Percentiles rank a stretch among this genome's conserved stretches.
Evolutionary conservation across 2,329 filamentous ascomycete species (phyloP).

Genomic region (Diaporthe helianthi): DNA sequence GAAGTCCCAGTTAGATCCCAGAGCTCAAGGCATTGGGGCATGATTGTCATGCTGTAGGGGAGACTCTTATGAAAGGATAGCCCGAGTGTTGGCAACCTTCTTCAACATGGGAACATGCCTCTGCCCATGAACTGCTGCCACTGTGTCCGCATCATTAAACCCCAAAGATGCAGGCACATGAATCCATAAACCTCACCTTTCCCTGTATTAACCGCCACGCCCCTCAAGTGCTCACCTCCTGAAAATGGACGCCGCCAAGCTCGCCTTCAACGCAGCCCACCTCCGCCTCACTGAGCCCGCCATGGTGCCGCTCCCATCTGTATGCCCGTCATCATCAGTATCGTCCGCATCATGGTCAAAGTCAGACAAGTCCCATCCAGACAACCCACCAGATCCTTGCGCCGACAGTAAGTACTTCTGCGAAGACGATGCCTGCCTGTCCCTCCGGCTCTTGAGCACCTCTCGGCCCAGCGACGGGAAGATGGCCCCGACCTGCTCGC

Average conservation of each 20-base stretch:
- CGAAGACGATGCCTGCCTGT: slow-evolving; percentile 13
- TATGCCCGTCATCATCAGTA: slow-evolving; percentile 14
- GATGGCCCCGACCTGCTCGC: slow-evolving; percentile 45
- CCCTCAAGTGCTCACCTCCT: slow-evolving; percentile 19
- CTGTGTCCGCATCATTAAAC: not conserved
- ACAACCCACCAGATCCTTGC: slow-evolving; percentile 21
- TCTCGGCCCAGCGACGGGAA: slow-evolving; percentile 46
- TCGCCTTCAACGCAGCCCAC: slow-evolving; percentile 29
- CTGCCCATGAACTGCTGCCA: not conserved
- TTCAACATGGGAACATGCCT: not conserved
- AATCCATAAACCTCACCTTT: not conserved
- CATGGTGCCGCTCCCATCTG: slow-evolving; percentile 21
- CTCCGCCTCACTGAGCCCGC: slow-evolving; percentile 20
- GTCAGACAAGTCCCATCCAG: slow-evolving; percentile 22
- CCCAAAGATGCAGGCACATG: not conserved
- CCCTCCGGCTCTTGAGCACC: slow-evolving; percentile 42
- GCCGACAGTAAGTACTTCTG: not conserved
- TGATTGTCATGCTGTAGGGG: not conserved
- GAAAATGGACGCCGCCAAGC: slow-evolving; percentile 25
- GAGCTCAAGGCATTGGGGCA: not conserved
- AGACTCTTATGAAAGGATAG: not conserved
- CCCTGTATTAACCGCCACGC: too few species aligned
- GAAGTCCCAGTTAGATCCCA: not conserved
- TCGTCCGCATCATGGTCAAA: slow-evolving; percentile 20
- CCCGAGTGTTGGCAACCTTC: not conserved